Percentiles rank a stretch among this genome's conserved stretches.
phyloP scores from a whole-genome alignment of 1,139 yeast genomes.

The Suhomyces taliae region DNA sequence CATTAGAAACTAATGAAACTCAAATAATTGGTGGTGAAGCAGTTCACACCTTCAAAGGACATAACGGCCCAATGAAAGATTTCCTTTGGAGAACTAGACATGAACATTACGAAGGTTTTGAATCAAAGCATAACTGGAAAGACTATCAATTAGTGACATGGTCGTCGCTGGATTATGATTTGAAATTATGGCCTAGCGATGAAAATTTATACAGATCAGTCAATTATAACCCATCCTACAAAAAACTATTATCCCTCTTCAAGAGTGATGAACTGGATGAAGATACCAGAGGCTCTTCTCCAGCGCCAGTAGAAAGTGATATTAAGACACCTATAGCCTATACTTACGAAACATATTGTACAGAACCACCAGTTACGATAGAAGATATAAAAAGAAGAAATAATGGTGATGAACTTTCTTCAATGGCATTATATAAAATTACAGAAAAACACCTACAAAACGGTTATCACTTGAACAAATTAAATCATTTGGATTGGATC shows the following conservation, averaged over 20 bases:
- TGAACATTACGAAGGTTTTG: slow-evolving; percentile 37
- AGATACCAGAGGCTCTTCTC: slow-evolving; percentile 7
- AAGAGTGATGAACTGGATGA: slow-evolving; percentile 22
- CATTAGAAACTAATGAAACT: slow-evolving; percentile 27
- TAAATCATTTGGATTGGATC: slow-evolving; percentile 85
- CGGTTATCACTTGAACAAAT: slow-evolving; percentile 31
- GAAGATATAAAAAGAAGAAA: slow-evolving; percentile 33
- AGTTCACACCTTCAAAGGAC: slow-evolving; percentile 71
- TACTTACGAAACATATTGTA: slow-evolving; percentile 37
- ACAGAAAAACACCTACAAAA: slow-evolving; percentile 31
- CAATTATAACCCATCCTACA: slow-evolving; percentile 49
- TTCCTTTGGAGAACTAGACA: slow-evolving; percentile 79
- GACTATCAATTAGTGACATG: slow-evolving; percentile 91
- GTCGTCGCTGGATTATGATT: slow-evolving; percentile 80
- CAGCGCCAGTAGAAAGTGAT: slow-evolving; percentile 1
- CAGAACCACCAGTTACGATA: slow-evolving; percentile 40
- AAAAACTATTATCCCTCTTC: slow-evolving; percentile 26
- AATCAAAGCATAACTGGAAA: slow-evolving; percentile 57
- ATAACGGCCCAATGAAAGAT: slow-evolving; percentile 80
- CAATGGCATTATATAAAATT: slow-evolving; percentile 35
- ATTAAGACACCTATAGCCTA: slow-evolving; percentile 11
- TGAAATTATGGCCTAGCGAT: slow-evolving; percentile 78
- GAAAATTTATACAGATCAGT: slow-evolving; percentile 60
- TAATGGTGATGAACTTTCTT: slow-evolving; percentile 39
- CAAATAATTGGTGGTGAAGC: slow-evolving; percentile 40